These are phyloP conservation scores for Globisporangium cystogenes DNA, from an alignment of 352 stramenopile genomes.

Conservation along the genomic window DNA sequence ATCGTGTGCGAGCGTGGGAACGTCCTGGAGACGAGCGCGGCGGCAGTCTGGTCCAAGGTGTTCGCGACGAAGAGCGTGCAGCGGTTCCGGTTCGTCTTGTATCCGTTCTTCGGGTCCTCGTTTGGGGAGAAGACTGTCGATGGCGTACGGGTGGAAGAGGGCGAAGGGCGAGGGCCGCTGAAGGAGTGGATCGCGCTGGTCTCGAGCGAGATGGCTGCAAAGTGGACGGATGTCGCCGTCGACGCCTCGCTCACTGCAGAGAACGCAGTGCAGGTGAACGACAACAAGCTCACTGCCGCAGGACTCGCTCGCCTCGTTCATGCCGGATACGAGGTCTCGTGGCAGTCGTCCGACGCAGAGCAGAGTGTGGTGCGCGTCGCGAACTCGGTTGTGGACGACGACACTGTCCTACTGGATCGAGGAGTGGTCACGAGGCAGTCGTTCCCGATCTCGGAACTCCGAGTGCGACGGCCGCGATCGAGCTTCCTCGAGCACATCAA, in stretches of 20 bases:
- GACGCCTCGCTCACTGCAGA: constrained; percentile 11
- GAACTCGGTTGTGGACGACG: constrained; percentile 36
- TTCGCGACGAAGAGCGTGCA: constrained; percentile 12
- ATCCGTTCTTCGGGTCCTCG: constrained; percentile 58
- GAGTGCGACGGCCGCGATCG: constrained; percentile 28
- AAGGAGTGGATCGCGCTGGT: constrained; percentile 73
- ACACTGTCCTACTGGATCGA: constrained; percentile 46
- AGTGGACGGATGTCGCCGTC: constrained; percentile 32
- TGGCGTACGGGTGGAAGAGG: constrained; percentile 56
- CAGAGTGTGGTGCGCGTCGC: constrained; percentile 30
- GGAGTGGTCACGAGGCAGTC: constrained; percentile 20
- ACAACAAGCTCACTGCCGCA: constrained; percentile 41
- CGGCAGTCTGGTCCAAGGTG: constrained; percentile 21
- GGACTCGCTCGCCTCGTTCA: constrained; percentile 13
- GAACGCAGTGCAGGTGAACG: constrained; percentile 30
- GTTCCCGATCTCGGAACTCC: constrained; percentile 34
- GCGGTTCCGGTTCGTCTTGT: constrained; percentile 27
- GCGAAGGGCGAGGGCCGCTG: constrained; percentile 63
- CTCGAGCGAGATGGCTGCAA: constrained; percentile 27
- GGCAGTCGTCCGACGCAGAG: constrained; percentile 16
- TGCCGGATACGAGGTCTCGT: constrained; percentile 34
- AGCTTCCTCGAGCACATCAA: constrained; percentile 52
- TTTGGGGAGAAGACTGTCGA: constrained; percentile 70
- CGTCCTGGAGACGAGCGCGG: constrained; percentile 31
- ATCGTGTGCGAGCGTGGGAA: constrained; percentile 46